Evolutionary conservation across 2,329 filamentous ascomycete species (phyloP), one percentile per base, ranked within the genome.

Genomic region (Aspergillus hiratsukae): DNA sequence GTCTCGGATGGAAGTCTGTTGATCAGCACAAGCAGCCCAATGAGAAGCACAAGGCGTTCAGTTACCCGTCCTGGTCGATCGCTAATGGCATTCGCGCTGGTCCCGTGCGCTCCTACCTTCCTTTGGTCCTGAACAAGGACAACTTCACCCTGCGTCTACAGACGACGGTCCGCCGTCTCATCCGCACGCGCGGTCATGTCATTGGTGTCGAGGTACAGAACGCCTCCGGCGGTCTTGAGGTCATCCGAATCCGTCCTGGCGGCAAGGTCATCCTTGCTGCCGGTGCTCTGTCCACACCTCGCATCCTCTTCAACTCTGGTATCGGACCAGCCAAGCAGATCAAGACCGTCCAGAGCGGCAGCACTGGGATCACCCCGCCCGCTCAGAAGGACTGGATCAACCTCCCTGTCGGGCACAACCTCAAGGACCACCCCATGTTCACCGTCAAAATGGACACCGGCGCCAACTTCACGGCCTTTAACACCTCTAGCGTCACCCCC

Each of bases 131-230:
- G 49, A 74, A 75, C 25, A 78, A 83, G 57, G 72, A 76, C 48
- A 88, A 89, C 75, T 90, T 90, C 74, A 80, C 82, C 54, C 75
- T 90, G 40, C 84, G 83, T 78, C 82, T 81, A 25, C 83, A 86
- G 69, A 87, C 86, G 3, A 79, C 81, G 41, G 86, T 88, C n/a
- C 81, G 81, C 62, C 81, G 86, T 28, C 80, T 89, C 11, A 73
- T 88, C 21, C 84, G 87, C 17, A 76, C 76, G 14, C 84, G 83
- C 2, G 81, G 83, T 45, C 80, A 81, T 54, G 79, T 86, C 58
- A 87, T 84, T 1, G 87, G 86, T 8, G 61, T 64, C 8, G 62
- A 64, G 40, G 55, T 64, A 11, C 46, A 61, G 54, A 62, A 46
- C 23, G 49, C 35, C n/a, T 48, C 55, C 11, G 58, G 58, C 21